These are phyloP conservation scores for Komagataella phaffii DNA, from an alignment of 805 yeast species.

Conservation along the genomic window DNA sequence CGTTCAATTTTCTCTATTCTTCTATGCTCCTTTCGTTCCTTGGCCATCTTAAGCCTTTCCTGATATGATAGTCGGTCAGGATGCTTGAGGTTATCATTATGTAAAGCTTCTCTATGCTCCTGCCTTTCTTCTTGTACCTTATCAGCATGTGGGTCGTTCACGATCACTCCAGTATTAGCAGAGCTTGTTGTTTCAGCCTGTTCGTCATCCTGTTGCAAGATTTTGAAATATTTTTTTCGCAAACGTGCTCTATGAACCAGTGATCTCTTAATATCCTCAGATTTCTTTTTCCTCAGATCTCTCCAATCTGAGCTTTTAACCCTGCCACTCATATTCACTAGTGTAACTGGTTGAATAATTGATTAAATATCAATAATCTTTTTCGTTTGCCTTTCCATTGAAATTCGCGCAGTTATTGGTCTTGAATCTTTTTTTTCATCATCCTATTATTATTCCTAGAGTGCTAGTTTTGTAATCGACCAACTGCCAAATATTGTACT, in stretches of 20 bases:
- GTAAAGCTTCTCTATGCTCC: constrained; percentile 6
- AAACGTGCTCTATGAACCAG: constrained; percentile 71
- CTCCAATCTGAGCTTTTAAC: constrained; percentile 14
- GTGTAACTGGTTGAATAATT: not conserved
- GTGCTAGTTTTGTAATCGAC: not conserved
- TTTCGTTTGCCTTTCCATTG: not conserved
- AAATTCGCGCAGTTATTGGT: not conserved
- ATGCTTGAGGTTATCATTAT: constrained; percentile 19
- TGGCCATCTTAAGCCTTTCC: constrained; percentile 30
- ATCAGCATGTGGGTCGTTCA: not conserved
- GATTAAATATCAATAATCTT: not conserved
- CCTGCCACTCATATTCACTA: constrained; percentile 1
- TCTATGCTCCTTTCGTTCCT: constrained; percentile 29
- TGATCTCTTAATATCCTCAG: constrained; percentile 62
- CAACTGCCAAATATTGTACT: not conserved
- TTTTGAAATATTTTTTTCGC: constrained; percentile 68
- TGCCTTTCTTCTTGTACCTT: constrained; percentile 10
- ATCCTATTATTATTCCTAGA: not conserved
- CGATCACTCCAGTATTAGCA: not conserved
- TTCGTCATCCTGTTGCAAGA: constrained; percentile 61
- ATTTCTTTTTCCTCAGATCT: constrained; percentile 3
- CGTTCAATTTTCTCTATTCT: constrained; percentile 26
- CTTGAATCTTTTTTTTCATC: not conserved
- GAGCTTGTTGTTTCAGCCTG: constrained; percentile 12
- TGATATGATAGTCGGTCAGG: constrained; percentile 19